Evolutionary conservation across 2,329 filamentous ascomycete species (phyloP), one percentile per base, ranked within the genome.

Genomic region (Aspergillus alliaceus): DNA sequence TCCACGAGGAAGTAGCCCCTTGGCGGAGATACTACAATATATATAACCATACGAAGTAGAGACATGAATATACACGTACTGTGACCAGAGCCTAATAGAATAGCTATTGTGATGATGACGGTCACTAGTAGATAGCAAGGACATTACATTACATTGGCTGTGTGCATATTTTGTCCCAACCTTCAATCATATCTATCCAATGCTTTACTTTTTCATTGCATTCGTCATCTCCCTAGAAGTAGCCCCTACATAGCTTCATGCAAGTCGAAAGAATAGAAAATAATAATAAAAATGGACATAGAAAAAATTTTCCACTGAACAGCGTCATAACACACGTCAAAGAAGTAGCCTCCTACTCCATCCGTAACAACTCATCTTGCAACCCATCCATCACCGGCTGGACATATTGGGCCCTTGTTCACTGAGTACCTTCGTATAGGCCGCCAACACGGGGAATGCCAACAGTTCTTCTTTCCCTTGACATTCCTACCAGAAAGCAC

Each of bases 321-420:
- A 69, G 71, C 67, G 66, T 72, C 69, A 64, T 71, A 69, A 68
- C 65, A 67, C 62, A 65, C 66, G 65, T 67, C 66, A 64, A 63
- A 65, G 63, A 64, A 69, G 61, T 64, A 54, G 56, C 59, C 60
- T 50, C 65, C 61, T 68, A 67, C 67, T 69, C 65, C 61, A 64
- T 61, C 63, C 60, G 63, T 62, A 59, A 66, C 59, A 55, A 65
- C 59, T 64, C 61, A 60, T 56, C 49, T 58, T 57, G 60, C 55
- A 53, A 59, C 49, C 54, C 57, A 53, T 57, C 54, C 59, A 50
- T 58, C 46, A 44, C 37, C 53, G 52, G 53, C 49, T 57, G 50
- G 39, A 60, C 46, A 59, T 39, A 59, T n/a, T 42, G 48, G 37
- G 48, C 52, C 46, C 51, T 51, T 48, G 32, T 32, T 56, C 44